Evolutionary conservation across 1,139 yeast genomes (phyloP).

Genomic region (Taphrina communis): DNA sequence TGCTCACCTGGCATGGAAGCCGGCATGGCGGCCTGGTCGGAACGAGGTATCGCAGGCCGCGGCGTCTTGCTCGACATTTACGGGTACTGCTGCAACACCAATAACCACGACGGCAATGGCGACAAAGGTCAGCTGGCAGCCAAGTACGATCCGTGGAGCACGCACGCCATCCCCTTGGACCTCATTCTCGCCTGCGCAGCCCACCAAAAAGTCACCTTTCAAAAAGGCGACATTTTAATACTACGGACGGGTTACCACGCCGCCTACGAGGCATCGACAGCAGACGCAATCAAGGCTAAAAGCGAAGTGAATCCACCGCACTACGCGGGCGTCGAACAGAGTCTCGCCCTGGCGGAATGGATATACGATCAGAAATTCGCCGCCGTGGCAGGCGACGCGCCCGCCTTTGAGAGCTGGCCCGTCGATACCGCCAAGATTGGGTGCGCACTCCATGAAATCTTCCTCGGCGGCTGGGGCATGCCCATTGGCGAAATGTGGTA

Average conservation of each 20-base stretch:
- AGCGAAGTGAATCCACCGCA: slow-evolving; percentile 44
- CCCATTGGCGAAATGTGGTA: slow-evolving; percentile 50
- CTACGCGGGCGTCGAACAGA: slow-evolving; percentile 48
- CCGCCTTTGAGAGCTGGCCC: slow-evolving; percentile 49
- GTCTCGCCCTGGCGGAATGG: slow-evolving; percentile 47
- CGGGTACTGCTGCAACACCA: too few species aligned
- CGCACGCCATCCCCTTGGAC: slow-evolving; percentile 47
- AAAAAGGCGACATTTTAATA: slow-evolving; percentile 50
- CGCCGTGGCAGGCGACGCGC: slow-evolving; percentile 50
- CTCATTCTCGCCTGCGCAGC: slow-evolving; percentile 48
- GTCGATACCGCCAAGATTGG: slow-evolving; percentile 35
- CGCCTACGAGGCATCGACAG: slow-evolving; percentile 48
- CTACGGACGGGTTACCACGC: slow-evolving; percentile 50
- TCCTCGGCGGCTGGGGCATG: slow-evolving; percentile 50
- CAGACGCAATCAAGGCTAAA: slow-evolving; percentile 44
- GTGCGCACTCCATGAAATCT: slow-evolving; percentile 45
- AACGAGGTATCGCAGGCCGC: slow-evolving; percentile 51
- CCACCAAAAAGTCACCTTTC: slow-evolving; percentile 47
- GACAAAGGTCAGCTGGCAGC: too few species aligned
- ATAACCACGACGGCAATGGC: too few species aligned
- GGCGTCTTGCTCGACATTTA: slow-evolving; percentile 51
- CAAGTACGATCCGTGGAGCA: slow-evolving; percentile 48
- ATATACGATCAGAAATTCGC: slow-evolving; percentile 49
- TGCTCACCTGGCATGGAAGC: slow-evolving; percentile 49
- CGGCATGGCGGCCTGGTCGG: slow-evolving; percentile 49